Percentiles rank a stretch among this genome's conserved stretches.
phyloP scores from a whole-genome alignment of 1,139 yeast genomes.

The Yamadazyma songkhlaensis region DNA sequence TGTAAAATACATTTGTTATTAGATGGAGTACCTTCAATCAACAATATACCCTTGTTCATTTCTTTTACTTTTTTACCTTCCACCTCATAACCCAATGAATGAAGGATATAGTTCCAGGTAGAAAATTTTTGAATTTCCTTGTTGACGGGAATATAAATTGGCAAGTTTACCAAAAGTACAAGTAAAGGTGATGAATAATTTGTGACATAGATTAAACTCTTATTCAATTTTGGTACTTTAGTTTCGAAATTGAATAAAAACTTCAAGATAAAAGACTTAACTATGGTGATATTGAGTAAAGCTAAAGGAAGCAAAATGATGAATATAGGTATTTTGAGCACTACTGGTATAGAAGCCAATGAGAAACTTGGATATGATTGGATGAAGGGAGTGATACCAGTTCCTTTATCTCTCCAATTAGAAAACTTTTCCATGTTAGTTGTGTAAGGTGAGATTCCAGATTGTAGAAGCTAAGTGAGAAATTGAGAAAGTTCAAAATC shows the following conservation, averaged over 20 bases:
- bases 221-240: slow-evolving; percentile 5
- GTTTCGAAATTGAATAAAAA: slow-evolving; percentile 24
- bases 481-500: background rate
- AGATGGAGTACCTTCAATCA: slow-evolving; percentile 69
- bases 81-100: slow-evolving; percentile 23
- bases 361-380: slow-evolving; percentile 11
- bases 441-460: background rate
- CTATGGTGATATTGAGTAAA: slow-evolving; percentile 4
- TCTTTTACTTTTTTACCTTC: slow-evolving; percentile 17
- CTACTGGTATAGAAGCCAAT: slow-evolving; percentile 9
- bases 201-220: slow-evolving; percentile 43
- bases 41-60: slow-evolving; percentile 37
- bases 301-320: slow-evolving; percentile 16
- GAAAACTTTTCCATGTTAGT: slow-evolving; percentile 67
- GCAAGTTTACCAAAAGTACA: slow-evolving; percentile 20
- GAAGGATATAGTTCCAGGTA: slow-evolving; percentile 31
- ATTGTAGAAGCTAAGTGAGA: background rate
- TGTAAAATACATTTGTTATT: slow-evolving; percentile 62
- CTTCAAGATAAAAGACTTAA: slow-evolving; percentile 19
- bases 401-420: slow-evolving; percentile 72
- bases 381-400: slow-evolving; percentile 79
- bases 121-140: slow-evolving; percentile 38
- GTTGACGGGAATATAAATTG: slow-evolving; percentile 43
- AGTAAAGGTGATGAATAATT: slow-evolving; percentile 59
- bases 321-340: slow-evolving; percentile 28